Base-by-base conservation (phyloP, 495 filamentous ascomycete genomes). In the Tuber melanosporum region DNA sequence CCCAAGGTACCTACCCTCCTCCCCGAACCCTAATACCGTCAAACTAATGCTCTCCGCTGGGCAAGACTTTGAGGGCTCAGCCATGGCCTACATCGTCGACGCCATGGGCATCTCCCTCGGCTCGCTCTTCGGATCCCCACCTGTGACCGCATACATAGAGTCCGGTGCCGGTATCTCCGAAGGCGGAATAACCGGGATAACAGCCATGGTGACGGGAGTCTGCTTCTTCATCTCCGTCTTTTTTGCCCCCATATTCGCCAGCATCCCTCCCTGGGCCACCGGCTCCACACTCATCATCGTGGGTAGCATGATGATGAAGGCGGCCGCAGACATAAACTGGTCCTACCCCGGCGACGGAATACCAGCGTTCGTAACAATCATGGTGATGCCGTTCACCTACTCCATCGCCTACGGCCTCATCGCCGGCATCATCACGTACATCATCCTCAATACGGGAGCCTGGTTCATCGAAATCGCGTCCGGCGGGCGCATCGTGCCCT, bases 161-260 rank as follows among this genome's bases (percentile, higher is more conserved):
- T 92, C 91, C 45, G 92, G 92, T 79, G 92, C 92, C 20, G 92
- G 92, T 77, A 95, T 95, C 80, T 91, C 92, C 7, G 92, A 95
- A 85, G 92, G 92, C 42, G 92, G 92, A 22, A 89, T 90, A 78
- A 95, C 92, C 0, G 92, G 92, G 12, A 85, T 95, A n/a, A 94
- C 92, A 1, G 91, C 92, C n/a, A 90, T 91, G 82, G 85, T 88
- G 69, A 91, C 92, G 0, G 92, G 92, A 43, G 45, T 94, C 72
- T 92, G 91, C 84, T 95, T 95, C 87, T 94, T 95, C 87, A 90
- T 95, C 82, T 88, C 91, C 49, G 89, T 95, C 47, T 95, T 95
- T 87, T 94, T 94, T 83, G 92, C 92, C 0, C 92, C 92, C 1
- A 93, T 95, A 76, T 94, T 94, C 83, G 92, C 92, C 20, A 92